These are phyloP conservation scores for Plasmodium malariae DNA, from an alignment of 169 alveolate species.

Conservation along the genomic window DNA sequence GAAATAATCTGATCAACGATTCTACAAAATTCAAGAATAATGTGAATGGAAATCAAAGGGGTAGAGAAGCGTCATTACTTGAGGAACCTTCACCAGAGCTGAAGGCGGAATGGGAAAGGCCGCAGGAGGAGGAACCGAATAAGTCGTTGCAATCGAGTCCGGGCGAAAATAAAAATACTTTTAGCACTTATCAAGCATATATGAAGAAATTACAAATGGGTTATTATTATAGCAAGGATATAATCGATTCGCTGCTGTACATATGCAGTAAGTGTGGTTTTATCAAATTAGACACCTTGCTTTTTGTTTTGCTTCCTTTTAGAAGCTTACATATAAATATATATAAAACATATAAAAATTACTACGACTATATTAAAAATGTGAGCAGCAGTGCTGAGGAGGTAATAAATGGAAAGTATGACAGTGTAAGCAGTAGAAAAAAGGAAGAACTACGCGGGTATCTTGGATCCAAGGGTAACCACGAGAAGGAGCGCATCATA, in stretches of 20 bases:
- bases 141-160: background rate
- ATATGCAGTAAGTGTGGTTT: slow-evolving; percentile 33
- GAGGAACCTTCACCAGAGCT: too few relatives aligned
- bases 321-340: slow-evolving; percentile 32
- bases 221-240: slow-evolving; percentile 29
- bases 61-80: background rate
- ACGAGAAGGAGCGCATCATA: background rate
- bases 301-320: slow-evolving; percentile 55
- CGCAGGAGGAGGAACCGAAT: background rate
- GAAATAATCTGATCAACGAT: background rate
- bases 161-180: background rate
- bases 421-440: background rate
- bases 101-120: too few relatives aligned
- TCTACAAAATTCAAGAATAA: background rate
- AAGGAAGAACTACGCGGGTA: too few relatives aligned
- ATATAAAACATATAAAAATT: slow-evolving; percentile 24
- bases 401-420: background rate
- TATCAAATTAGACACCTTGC: slow-evolving; percentile 27
- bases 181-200: too few relatives aligned
- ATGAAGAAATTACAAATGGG: slow-evolving; percentile 17
- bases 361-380: slow-evolving; percentile 61
- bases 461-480: too few relatives aligned
- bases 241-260: slow-evolving; percentile 30
- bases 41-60: background rate
- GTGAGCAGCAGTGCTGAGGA: background rate